Percentiles rank a stretch among this genome's conserved stretches.
phyloP scores from a whole-genome alignment of 2,329 filamentous ascomycete species.

The Xylaria arbuscula region DNA sequence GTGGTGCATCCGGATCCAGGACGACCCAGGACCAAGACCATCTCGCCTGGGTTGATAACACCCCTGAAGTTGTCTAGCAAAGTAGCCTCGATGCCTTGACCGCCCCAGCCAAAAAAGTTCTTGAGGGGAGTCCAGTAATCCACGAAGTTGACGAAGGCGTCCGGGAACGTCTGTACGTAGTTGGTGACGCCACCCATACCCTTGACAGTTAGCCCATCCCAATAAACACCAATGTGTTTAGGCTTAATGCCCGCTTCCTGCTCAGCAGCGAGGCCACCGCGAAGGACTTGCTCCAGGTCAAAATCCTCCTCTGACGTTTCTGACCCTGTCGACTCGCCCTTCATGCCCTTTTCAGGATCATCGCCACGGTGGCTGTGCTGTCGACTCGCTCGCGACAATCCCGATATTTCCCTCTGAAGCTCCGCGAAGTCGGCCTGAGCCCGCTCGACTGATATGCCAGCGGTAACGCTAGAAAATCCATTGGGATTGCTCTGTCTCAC shows the following conservation, averaged over 20 bases:
- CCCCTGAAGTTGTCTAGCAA: constrained; percentile 79
- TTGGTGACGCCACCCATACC: constrained; percentile 80
- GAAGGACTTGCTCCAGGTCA: constrained; percentile 78
- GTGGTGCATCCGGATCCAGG: constrained; percentile 80
- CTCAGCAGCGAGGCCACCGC: constrained; percentile 77
- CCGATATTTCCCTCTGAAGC: constrained; percentile 70
- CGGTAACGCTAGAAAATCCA: constrained; percentile 56
- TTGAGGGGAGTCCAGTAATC: constrained; percentile 75
- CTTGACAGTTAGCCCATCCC: constrained; percentile 80
- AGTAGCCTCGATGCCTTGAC: constrained; percentile 76
- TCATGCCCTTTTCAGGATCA: constrained; percentile 70
- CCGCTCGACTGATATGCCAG: constrained; percentile 71
- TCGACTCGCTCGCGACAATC: constrained; percentile 65
- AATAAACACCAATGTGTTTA: constrained; percentile 83
- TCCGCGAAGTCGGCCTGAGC: constrained; percentile 78
- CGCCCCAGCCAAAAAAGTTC: constrained; percentile 71
- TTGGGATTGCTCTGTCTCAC: constrained; percentile 60
- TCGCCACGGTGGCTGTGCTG: constrained; percentile 50
- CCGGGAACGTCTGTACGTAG: constrained; percentile 78
- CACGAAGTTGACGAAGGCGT: constrained; percentile 80
- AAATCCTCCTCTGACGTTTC: constrained; percentile 69
- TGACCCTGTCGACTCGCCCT: constrained; percentile 54
- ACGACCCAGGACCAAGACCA: constrained; percentile 84
- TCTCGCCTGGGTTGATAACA: constrained; percentile 82
- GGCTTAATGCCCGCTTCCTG: constrained; percentile 80